Evolutionary conservation across 805 yeast genomes (phyloP).

Genomic region (Diddensiella santjacobensis): DNA sequence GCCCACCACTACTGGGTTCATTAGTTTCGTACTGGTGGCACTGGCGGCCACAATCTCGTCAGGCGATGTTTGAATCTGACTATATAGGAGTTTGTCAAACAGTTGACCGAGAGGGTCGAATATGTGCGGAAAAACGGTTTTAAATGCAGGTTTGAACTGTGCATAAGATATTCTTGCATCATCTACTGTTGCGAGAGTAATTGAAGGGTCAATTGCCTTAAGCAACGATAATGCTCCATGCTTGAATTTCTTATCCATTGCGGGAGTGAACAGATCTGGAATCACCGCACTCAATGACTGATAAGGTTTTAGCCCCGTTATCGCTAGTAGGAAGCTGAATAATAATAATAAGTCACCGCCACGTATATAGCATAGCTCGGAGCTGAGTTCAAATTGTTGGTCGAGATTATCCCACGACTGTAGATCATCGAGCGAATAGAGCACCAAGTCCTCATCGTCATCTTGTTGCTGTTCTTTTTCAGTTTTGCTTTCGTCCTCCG

Average conservation of each 20-base stretch:
- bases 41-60: background rate
- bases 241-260: constrained; percentile 44
- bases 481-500: constrained; percentile 7
- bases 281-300: constrained; percentile 32
- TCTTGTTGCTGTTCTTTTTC: constrained; percentile 4
- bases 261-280: constrained; percentile 24
- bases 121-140: constrained; percentile 36
- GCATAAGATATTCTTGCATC: constrained; percentile 17
- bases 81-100: constrained; percentile 43
- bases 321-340: constrained; percentile 46
- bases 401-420: constrained; percentile 34
- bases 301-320: constrained; percentile 39
- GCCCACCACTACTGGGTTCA: constrained; percentile 37
- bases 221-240: constrained; percentile 43
- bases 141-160: constrained; percentile 21
- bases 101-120: constrained; percentile 44
- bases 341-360: constrained; percentile 43
- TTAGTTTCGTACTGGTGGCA: constrained; percentile 32
- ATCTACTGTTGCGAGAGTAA: constrained; percentile 8
- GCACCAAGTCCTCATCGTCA: constrained; percentile 23
- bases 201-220: constrained; percentile 44
- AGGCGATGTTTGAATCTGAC: constrained; percentile 13
- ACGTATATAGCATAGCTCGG: constrained; percentile 36
- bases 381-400: constrained; percentile 44
- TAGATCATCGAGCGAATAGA: constrained; percentile 18